A percentile compares a stretch with the other conserved stretches of the same genome.
These are phyloP conservation scores for Gastrolobium villosum DNA, from an alignment of 306 rosid genomes.

Conservation along the genomic window DNA sequence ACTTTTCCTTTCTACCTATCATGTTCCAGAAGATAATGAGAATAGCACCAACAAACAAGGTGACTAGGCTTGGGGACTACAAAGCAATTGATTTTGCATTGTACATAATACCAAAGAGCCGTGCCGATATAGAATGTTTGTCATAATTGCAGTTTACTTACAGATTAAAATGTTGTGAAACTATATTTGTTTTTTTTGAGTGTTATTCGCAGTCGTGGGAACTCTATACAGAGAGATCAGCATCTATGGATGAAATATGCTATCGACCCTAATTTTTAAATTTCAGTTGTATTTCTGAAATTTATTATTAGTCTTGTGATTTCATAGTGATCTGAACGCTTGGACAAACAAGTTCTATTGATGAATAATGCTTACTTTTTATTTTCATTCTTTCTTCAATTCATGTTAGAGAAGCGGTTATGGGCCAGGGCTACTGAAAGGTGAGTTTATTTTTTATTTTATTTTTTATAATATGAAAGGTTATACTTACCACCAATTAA, in stretches of 20 bases:
- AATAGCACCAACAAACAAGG: constrained; percentile 62
- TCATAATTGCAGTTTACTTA: constrained; percentile 10
- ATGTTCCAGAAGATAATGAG: constrained; percentile 67
- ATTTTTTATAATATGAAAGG: too few species aligned
- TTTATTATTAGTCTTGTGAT: not conserved
- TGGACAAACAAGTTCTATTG: not conserved
- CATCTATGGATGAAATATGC: constrained; percentile 29
- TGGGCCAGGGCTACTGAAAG: too few species aligned
- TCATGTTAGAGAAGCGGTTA: too few species aligned
- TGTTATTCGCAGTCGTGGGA: constrained; percentile 20
- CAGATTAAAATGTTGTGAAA: constrained; percentile 24
- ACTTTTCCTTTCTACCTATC: constrained; percentile 76
- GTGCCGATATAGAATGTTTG: constrained; percentile 43
- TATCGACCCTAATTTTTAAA: constrained; percentile 30
- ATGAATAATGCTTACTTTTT: not conserved
- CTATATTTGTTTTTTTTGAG: not conserved
- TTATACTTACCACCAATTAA: too few species aligned
- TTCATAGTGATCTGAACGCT: too few species aligned
- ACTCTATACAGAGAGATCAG: constrained; percentile 12
- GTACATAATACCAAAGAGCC: constrained; percentile 43
- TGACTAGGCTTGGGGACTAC: constrained; percentile 42
- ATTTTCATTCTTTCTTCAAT: too few species aligned
- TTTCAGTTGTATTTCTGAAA: constrained; percentile 29
- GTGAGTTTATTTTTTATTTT: too few species aligned
- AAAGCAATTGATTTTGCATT: constrained; percentile 30